Percentiles rank a stretch among this genome's conserved stretches.
Evolutionary conservation across 345 rosid species (phyloP).

Genomic region (Diplotaxis tenuifolia): DNA sequence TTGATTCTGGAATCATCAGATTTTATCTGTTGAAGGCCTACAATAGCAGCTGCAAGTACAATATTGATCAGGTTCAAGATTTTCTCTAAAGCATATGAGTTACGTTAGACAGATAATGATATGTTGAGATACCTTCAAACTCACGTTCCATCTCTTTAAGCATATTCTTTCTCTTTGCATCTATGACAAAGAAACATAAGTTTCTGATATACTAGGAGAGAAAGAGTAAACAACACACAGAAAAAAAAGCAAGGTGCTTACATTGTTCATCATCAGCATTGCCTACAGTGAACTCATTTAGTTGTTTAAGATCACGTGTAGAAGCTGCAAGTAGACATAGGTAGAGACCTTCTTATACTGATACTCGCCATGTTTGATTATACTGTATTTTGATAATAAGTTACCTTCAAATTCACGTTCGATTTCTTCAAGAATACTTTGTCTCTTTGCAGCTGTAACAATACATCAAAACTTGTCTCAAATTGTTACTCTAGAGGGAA

Average conservation of each 20-base stretch:
- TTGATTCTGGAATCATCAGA: not conserved
- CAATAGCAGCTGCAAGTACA: not conserved
- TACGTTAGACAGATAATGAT: not conserved
- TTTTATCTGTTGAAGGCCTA: slow-evolving; percentile 14
- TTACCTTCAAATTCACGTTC: slow-evolving; percentile 32
- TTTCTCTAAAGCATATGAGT: not conserved
- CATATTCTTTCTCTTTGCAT: slow-evolving; percentile 29
- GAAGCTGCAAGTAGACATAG: slow-evolving; percentile 15
- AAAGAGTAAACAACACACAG: not conserved
- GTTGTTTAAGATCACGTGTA: slow-evolving; percentile 13
- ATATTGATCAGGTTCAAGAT: not conserved
- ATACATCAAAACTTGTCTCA: not conserved
- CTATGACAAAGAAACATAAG: slow-evolving; percentile 1
- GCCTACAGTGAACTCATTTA: slow-evolving; percentile 24
- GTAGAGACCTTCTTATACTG: not conserved
- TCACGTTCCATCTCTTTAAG: slow-evolving; percentile 32
- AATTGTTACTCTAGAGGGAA: not conserved
- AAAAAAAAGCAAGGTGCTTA: not conserved
- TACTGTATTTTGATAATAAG: not conserved
- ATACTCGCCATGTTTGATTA: not conserved
- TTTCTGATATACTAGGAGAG: not conserved
- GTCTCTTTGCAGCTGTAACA: slow-evolving; percentile 30
- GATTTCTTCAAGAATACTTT: slow-evolving; percentile 27
- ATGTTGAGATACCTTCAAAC: slow-evolving; percentile 28
- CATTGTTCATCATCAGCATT: slow-evolving; percentile 20